Evolutionary conservation across 805 yeast genomes (phyloP).

Genomic region (Yarrowia sp.): DNA sequence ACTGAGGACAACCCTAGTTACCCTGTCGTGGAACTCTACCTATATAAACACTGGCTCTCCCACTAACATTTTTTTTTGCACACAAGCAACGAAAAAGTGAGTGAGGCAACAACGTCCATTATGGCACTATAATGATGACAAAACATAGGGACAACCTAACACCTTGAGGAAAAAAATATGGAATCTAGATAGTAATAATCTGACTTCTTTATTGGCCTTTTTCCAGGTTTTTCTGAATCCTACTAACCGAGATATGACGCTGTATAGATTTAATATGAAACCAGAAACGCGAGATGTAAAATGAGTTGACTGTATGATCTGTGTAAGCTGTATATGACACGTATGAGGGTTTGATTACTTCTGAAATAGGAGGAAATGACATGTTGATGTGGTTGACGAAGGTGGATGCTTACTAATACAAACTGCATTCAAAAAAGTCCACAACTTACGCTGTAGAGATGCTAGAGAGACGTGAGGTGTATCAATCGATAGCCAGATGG

Average conservation of each 20-base stretch:
- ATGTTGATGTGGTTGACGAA: too few relatives aligned
- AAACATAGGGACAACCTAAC: constrained; percentile 38
- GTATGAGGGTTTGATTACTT: too few relatives aligned
- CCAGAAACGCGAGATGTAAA: too few relatives aligned
- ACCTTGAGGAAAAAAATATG: constrained; percentile 34
- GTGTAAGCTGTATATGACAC: too few relatives aligned
- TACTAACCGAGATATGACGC: constrained; percentile 5
- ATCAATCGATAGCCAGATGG: too few relatives aligned
- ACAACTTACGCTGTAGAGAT: too few relatives aligned
- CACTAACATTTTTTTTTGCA: background rate
- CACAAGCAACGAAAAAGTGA: constrained; percentile 15
- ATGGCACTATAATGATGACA: constrained; percentile 32
- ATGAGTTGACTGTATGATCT: too few relatives aligned
- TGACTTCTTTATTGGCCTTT: background rate
- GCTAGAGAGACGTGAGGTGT: too few relatives aligned
- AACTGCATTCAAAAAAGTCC: too few relatives aligned
- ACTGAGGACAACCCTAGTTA: constrained; percentile 20
- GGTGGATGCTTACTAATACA: too few relatives aligned
- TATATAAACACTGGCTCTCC: background rate
- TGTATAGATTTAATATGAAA: background rate
- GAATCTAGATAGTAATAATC: constrained; percentile 38
- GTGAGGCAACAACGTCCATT: constrained; percentile 7
- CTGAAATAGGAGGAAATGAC: background rate
- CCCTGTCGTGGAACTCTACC: background rate
- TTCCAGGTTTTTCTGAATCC: background rate